Percentiles rank a stretch among this genome's conserved stretches.
Evolutionary conservation across 257 asterid species (phyloP).

Genomic region (Thymus mandschuricus): DNA sequence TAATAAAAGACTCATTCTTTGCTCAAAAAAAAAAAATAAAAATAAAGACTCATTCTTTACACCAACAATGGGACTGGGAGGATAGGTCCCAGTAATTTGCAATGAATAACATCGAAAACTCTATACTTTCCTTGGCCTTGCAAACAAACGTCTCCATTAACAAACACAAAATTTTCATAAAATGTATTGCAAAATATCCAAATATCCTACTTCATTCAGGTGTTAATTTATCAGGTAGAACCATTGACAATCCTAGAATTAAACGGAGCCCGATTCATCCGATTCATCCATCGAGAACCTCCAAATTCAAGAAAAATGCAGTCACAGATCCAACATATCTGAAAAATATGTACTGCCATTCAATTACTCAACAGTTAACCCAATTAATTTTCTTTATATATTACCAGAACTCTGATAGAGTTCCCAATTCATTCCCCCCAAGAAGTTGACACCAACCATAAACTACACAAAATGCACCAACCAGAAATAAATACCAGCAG

Average conservation of each 20-base stretch:
- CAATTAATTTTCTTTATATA: not conserved
- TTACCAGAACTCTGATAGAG: not conserved
- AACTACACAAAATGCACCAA: slow-evolving; percentile 29
- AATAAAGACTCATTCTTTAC: not conserved
- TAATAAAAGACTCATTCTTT: not conserved
- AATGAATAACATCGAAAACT: not conserved
- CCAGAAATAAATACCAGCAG: slow-evolving; percentile 10
- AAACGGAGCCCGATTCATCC: slow-evolving; percentile 20
- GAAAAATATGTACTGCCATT: not conserved
- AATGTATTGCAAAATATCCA: not conserved
- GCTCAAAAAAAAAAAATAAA: not conserved
- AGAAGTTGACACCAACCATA: slow-evolving; percentile 16
- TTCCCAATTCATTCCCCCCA: not conserved
- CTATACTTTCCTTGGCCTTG: slow-evolving; percentile 5
- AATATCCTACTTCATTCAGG: slow-evolving; percentile 7
- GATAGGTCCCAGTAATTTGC: not conserved
- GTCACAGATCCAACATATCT: slow-evolving; percentile 32
- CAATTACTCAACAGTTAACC: not conserved
- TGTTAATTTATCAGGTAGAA: not conserved
- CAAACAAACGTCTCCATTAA: slow-evolving; percentile 19
- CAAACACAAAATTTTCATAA: slow-evolving; percentile 2
- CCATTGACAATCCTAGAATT: not conserved
- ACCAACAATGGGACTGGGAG: too few relatives aligned
- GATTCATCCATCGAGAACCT: slow-evolving; percentile 18
- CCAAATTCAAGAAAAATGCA: slow-evolving; percentile 32